These are phyloP conservation scores for Mycena floridula DNA, from an alignment of 768 basidiomycete genomes.

Conservation along the genomic window DNA sequence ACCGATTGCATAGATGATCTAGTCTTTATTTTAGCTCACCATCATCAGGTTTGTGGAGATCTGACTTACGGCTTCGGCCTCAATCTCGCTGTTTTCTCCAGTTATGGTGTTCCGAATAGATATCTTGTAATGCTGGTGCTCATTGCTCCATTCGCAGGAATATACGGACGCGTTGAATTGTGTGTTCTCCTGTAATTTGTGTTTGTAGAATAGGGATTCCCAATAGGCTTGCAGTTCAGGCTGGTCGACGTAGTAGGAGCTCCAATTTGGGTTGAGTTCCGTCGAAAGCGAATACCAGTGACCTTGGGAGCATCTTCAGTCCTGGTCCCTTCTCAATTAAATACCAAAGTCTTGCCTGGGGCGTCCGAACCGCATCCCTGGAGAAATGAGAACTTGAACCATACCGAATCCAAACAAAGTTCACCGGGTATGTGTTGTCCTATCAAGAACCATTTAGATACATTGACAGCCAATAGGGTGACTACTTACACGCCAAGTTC, in stretches of 20 bases:
- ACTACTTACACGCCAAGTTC: conserved; percentile 50
- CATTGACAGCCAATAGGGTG: conserved; percentile 1
- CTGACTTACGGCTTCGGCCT: conserved; percentile 40
- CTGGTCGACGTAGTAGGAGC: conserved; percentile 37
- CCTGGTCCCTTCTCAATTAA: no score
- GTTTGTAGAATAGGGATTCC: conserved; percentile 38
- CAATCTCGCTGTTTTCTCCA: conserved; percentile 25
- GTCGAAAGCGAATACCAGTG: conserved; percentile 53
- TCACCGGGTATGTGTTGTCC: conserved; percentile 52
- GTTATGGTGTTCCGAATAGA: conserved; percentile 29
- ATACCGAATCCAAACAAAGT: conserved; percentile 3
- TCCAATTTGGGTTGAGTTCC: conserved; percentile 49
- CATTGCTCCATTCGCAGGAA: conserved; percentile 36
- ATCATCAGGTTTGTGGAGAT: no score
- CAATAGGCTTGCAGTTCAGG: conserved; percentile 48
- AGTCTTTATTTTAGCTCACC: no score
- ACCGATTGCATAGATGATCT: conserved; percentile 47
- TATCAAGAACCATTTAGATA: conserved; percentile 13
- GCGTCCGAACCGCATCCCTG: conserved; percentile 55
- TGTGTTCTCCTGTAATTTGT: conserved; percentile 36
- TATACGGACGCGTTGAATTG: conserved; percentile 34
- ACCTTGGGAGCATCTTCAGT: no score
- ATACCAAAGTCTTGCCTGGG: no score
- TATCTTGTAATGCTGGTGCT: conserved; percentile 35
- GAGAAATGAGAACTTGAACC: background rate